phyloP scores from a whole-genome alignment of 306 rosid species.

The Styphnolobium japonicum region DNA sequence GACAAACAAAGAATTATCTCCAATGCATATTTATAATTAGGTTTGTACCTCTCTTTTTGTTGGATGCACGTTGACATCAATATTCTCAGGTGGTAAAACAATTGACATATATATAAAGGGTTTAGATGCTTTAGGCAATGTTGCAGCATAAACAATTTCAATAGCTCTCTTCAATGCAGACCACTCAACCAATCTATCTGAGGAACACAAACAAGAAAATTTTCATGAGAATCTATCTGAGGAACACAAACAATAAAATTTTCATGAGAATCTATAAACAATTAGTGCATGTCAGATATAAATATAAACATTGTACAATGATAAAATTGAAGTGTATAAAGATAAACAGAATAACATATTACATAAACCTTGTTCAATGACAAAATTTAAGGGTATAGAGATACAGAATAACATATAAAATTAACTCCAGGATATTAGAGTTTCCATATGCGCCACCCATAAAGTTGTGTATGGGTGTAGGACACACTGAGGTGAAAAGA shows the following conservation, averaged over 20 bases:
- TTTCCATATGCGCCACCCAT: neutral
- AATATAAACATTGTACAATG: neutral
- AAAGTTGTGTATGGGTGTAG: neutral
- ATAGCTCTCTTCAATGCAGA: constrained; percentile 91
- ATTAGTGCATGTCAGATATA: neutral
- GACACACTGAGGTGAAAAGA: neutral
- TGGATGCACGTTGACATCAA: constrained; percentile 91
- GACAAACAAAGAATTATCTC: constrained; percentile 6
- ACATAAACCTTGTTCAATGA: neutral
- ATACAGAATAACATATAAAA: neutral
- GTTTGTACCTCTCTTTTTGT: constrained; percentile 87
- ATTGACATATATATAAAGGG: constrained; percentile 88
- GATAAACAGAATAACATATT: neutral
- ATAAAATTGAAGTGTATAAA: neutral
- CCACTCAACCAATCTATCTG: constrained; percentile 95
- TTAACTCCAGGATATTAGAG: neutral
- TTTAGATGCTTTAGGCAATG: constrained; percentile 91
- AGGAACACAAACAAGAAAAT: constrained; percentile 12
- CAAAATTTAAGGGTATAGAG: neutral
- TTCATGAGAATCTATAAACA: constrained; percentile 25
- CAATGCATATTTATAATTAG: neutral
- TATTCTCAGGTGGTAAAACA: constrained; percentile 76
- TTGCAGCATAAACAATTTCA: constrained; percentile 92
- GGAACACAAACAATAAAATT: constrained; percentile 13
- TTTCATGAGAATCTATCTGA: constrained; percentile 47